phyloP scores from a whole-genome alignment of 1,139 yeast species.

The Kodamaea sp. region DNA sequence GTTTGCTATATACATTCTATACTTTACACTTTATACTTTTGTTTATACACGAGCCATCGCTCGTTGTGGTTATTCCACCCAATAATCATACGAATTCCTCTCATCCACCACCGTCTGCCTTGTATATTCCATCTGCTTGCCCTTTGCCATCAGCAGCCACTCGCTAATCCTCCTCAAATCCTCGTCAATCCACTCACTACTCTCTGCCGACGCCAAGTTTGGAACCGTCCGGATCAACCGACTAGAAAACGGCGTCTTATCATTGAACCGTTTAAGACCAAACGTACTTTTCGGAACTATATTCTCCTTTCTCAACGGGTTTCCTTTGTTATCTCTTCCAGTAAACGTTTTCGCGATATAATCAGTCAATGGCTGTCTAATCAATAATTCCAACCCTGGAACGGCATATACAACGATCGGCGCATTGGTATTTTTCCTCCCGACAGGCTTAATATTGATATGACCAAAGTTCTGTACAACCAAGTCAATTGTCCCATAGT shows the following conservation, averaged over 20 bases:
- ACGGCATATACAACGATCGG: slow-evolving; percentile 35
- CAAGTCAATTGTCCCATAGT: slow-evolving; percentile 61
- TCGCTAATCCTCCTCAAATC: slow-evolving; percentile 8
- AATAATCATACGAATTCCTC: slow-evolving; percentile 6
- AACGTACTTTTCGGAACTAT: slow-evolving; percentile 25
- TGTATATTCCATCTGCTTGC: slow-evolving; percentile 3
- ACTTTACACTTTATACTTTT: neutral
- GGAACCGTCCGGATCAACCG: slow-evolving; percentile 17
- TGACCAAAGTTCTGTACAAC: slow-evolving; percentile 70
- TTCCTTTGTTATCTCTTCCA: slow-evolving; percentile 39
- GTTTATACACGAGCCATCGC: neutral
- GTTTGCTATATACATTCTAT: neutral
- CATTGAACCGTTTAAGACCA: slow-evolving; percentile 23
- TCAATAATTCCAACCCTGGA: slow-evolving; percentile 25
- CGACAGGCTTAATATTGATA: slow-evolving; percentile 61
- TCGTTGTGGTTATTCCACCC: slow-evolving; percentile 9
- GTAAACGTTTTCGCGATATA: slow-evolving; percentile 33
- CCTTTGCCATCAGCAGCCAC: slow-evolving; percentile 6
- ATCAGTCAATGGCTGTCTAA: slow-evolving; percentile 36
- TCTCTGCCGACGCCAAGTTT: slow-evolving; percentile 3
- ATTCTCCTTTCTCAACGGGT: slow-evolving; percentile 31
- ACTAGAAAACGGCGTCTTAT: slow-evolving; percentile 24
- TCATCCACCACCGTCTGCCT: slow-evolving; percentile 4
- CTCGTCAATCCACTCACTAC: neutral
- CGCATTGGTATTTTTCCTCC: slow-evolving; percentile 32